These are phyloP conservation scores for Proliferodiscus dingleyae DNA, from an alignment of 2,329 filamentous ascomycete genomes.

Conservation along the genomic window DNA sequence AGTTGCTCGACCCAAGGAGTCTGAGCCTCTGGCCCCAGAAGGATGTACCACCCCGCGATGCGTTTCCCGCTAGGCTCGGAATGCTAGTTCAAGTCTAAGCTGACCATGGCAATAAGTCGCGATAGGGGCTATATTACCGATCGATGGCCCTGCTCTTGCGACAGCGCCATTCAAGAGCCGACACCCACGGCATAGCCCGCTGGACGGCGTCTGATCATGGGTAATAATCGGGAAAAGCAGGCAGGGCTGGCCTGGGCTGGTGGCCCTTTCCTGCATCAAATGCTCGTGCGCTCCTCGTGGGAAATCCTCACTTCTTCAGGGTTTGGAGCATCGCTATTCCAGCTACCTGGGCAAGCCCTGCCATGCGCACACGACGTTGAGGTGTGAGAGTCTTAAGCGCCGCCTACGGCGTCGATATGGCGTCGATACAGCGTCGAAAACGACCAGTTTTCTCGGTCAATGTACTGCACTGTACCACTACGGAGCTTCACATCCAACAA, in stretches of 20 bases:
- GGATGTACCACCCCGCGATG: neutral
- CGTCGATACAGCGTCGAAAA: too few relatives aligned
- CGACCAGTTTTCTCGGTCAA: too few relatives aligned
- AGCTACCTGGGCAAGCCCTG: too few relatives aligned
- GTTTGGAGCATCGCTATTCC: too few relatives aligned
- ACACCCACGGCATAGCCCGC: neutral
- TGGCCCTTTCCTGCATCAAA: neutral
- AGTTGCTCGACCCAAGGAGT: neutral
- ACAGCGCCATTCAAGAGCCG: neutral
- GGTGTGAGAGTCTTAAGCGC: too few relatives aligned
- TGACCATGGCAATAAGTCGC: neutral
- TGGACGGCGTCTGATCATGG: neutral
- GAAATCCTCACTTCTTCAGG: neutral
- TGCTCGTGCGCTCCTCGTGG: neutral
- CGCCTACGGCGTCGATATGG: too few relatives aligned
- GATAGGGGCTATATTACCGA: neutral
- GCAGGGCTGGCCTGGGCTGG: neutral
- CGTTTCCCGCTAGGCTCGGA: slow-evolving; percentile 1
- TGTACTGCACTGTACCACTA: too few relatives aligned
- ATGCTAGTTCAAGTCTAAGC: neutral
- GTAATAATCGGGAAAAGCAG: neutral
- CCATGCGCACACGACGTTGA: too few relatives aligned
- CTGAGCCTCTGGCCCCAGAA: neutral
- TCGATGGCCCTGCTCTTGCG: neutral
- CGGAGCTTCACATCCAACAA: too few relatives aligned